Conservation (phyloP, 208 protist genomes). For the Spongospora subterranea region DNA sequence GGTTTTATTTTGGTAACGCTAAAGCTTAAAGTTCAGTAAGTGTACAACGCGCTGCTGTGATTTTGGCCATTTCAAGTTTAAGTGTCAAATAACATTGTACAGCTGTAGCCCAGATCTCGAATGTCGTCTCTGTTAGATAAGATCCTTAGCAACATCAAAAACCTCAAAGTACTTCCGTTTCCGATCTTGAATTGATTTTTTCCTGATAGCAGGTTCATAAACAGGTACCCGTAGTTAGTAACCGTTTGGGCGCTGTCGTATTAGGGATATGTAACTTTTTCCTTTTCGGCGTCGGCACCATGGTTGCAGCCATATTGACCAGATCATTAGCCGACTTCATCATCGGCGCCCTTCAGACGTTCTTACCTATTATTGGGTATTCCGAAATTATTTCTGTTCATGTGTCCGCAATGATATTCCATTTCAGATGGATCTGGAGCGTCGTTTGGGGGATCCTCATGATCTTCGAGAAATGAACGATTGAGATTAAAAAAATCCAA, state of each 20-base stretch:
- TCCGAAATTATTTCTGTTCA: constrained; percentile 10
- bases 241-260: neutral
- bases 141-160: neutral
- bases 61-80: too few relatives aligned
- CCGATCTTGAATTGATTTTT: neutral
- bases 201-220: neutral
- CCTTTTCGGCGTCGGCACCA: constrained; percentile 52
- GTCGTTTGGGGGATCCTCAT: constrained; percentile 53
- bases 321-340: constrained; percentile 12
- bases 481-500: too few relatives aligned
- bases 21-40: too few relatives aligned
- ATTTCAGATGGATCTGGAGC: constrained; percentile 34
- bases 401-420: neutral
- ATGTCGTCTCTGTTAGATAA: neutral
- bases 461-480: constrained; percentile 20
- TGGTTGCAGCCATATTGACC: neutral
- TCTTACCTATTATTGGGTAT: constrained; percentile 36
- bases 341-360: neutral
- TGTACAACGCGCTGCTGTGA: too few relatives aligned
- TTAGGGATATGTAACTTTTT: neutral
- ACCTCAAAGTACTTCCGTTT: neutral
- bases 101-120: too few relatives aligned
- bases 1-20: too few relatives aligned
- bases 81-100: too few relatives aligned
- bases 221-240: neutral